Percentiles rank a stretch among this genome's conserved stretches.
These are phyloP conservation scores for Lichenothelia convexa DNA, from an alignment of 495 filamentous ascomycete species.

Conservation along the genomic window DNA sequence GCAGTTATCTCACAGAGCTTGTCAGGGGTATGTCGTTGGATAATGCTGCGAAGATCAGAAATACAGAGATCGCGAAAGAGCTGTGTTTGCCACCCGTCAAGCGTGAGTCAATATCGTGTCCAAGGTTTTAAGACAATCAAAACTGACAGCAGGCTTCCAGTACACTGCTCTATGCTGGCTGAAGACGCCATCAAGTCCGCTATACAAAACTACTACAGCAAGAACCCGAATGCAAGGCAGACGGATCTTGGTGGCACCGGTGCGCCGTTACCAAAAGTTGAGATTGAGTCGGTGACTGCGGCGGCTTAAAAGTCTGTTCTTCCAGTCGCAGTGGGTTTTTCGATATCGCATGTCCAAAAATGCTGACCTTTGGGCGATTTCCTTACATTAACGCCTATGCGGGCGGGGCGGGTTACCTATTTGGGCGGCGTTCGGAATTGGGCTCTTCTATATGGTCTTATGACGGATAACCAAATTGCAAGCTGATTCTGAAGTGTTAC, in stretches of 20 bases:
- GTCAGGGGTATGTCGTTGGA: constrained; percentile 93
- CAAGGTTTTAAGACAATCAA: background rate
- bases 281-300: constrained; percentile 22
- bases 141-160: constrained; percentile 21
- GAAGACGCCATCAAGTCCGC: constrained; percentile 99
- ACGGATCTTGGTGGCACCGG: constrained; percentile 61
- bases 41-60: constrained; percentile 75
- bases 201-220: constrained; percentile 92
- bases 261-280: constrained; percentile 29
- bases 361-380: too few relatives aligned
- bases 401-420: too few relatives aligned
- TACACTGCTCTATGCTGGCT: constrained; percentile 98
- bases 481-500: too few relatives aligned
- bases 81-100: constrained; percentile 91
- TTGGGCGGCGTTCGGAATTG: too few relatives aligned
- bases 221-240: constrained; percentile 59
- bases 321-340: too few relatives aligned
- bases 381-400: too few relatives aligned
- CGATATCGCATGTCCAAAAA: too few relatives aligned
- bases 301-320: background rate
- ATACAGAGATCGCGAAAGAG: constrained; percentile 95
- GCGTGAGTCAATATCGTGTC: constrained; percentile 32
- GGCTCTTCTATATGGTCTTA: too few relatives aligned
- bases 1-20: constrained; percentile 78
- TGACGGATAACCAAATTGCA: too few relatives aligned